Evolutionary conservation across 768 basidiomycete species (phyloP).

Genomic region (Macrolepiota albuminosa): DNA sequence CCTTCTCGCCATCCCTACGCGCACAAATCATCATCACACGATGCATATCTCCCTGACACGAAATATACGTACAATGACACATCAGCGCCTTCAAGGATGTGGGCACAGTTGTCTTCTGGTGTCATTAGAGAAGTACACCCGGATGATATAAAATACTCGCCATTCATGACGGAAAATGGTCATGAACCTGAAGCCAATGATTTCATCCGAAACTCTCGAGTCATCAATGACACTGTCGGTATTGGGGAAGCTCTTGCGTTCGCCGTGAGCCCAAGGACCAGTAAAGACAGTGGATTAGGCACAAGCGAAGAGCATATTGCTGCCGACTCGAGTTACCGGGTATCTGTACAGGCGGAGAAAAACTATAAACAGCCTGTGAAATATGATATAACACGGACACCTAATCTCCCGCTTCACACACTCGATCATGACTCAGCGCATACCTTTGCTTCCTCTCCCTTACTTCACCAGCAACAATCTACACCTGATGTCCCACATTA

Average conservation of each 20-base stretch:
- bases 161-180: conserved; percentile 28
- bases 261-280: conserved; percentile 22
- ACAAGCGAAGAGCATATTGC: conserved; percentile 38
- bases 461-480: conserved; percentile 10
- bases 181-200: conserved; percentile 1
- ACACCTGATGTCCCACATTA: conserved; percentile 1
- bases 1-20: conserved; percentile 42
- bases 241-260: conserved; percentile 62
- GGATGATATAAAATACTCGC: conserved; percentile 44
- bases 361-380: conserved; percentile 28
- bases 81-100: conserved; percentile 44
- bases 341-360: conserved; percentile 7
- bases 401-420: conserved; percentile 15
- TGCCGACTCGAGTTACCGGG: conserved; percentile 7
- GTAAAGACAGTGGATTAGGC: conserved; percentile 42
- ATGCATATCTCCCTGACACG: conserved; percentile 29
- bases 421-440: conserved; percentile 16
- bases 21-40: conserved; percentile 22
- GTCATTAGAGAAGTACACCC: conserved; percentile 40
- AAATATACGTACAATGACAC: conserved; percentile 32
- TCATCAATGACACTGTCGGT: conserved; percentile 47
- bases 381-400: conserved; percentile 30
- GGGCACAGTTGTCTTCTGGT: conserved; percentile 44
- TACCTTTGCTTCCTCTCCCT: conserved; percentile 20
- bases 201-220: conserved; percentile 21